Evolutionary conservation across 805 yeast genomes (phyloP).

Genomic region (Komagataella mondaviorum): DNA sequence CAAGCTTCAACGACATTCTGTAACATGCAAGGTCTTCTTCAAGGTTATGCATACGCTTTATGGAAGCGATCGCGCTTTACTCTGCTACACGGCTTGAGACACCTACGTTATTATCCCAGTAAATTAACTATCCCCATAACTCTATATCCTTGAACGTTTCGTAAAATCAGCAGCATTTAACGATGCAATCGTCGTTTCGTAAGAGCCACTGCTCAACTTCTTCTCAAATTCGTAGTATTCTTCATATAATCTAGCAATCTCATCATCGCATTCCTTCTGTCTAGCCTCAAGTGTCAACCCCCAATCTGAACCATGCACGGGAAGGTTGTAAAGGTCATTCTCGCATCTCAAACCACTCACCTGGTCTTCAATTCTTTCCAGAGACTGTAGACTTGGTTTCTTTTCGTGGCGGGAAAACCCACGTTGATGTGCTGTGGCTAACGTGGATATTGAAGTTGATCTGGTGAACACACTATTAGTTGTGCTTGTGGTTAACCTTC

Average conservation of each 20-base stretch:
- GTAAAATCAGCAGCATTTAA: neutral
- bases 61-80: neutral
- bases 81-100: neutral
- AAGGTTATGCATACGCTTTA: neutral
- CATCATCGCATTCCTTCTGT: neutral
- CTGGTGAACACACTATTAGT: slow-evolving; percentile 11
- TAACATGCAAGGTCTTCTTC: neutral
- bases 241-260: neutral
- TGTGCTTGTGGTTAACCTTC: neutral
- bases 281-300: neutral
- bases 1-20: neutral
- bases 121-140: neutral
- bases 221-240: neutral
- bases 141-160: neutral
- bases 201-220: neutral
- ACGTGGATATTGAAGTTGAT: slow-evolving; percentile 14
- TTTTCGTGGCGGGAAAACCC: slow-evolving; percentile 2
- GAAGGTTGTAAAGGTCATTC: neutral
- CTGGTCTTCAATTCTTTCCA: neutral
- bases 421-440: slow-evolving; percentile 9
- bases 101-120: slow-evolving; percentile 1
- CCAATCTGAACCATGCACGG: neutral
- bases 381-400: slow-evolving; percentile 1
- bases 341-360: neutral
- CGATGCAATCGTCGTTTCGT: neutral